Conservation (phyloP, 306 rosid genomes). For the Quillaja saponaria region DNA sequence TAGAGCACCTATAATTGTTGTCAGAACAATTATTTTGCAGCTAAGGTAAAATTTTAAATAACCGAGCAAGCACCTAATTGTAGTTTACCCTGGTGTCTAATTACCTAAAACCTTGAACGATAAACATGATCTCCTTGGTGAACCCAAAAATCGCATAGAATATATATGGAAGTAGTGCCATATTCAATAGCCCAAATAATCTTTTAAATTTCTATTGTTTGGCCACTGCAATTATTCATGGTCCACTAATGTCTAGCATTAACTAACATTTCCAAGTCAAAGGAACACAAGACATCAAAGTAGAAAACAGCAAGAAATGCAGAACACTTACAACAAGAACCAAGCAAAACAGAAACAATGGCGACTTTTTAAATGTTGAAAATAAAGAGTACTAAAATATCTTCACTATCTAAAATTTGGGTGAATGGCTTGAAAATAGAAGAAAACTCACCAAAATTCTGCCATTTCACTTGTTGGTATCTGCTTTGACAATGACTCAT, state of each 20-base stretch:
- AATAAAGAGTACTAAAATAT: background rate
- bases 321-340: slow-evolving; percentile 2
- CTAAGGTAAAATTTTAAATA: background rate
- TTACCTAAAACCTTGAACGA: too few species aligned
- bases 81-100: slow-evolving; percentile 3
- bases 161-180: too few species aligned
- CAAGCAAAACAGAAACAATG: slow-evolving; percentile 6
- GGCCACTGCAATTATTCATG: background rate
- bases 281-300: slow-evolving; percentile 17
- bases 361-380: background rate
- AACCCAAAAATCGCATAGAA: too few species aligned
- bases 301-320: background rate
- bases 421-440: slow-evolving; percentile 23
- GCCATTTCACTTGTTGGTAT: slow-evolving; percentile 93
- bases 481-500: slow-evolving; percentile 83
- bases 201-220: too few species aligned
- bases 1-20: slow-evolving; percentile 3
- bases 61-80: slow-evolving; percentile 3
- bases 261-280: slow-evolving; percentile 13
- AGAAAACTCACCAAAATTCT: slow-evolving; percentile 66
- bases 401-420: slow-evolving; percentile 8
- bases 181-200: too few species aligned
- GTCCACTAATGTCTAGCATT: background rate
- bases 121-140: too few species aligned
- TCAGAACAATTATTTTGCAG: background rate